Evolutionary conservation across 2,329 filamentous ascomycete species (phyloP), one percentile per base, ranked within the genome.

Genomic region (Exophiala viscosa): DNA sequence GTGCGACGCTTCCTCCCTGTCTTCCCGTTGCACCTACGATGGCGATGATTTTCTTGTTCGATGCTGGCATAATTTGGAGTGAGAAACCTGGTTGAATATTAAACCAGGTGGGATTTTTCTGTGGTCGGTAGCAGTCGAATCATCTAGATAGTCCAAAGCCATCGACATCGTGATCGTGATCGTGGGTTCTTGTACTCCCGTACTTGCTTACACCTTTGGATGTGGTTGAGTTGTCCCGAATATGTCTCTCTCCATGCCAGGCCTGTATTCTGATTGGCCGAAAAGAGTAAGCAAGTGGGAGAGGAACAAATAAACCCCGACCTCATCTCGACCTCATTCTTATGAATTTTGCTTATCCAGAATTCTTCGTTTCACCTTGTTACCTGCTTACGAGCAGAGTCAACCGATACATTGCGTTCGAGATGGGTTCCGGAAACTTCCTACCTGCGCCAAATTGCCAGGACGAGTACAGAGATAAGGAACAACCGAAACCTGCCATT

Each of bases 1-100:
- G 45, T 15, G 51, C 51, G 7, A 49, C 45, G 34, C 40, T 46
- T 8, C 45, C 45, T 17, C 51, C 51, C 13, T 54, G 51, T 41
- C 32, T 44, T 10, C 46, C 51, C 3, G 51, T 54, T 15, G 45
- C 51, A 11, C 51, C 51, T 33, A 54, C 51, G 7, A 54, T 36
- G 34, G 41, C 45, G 14, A 54, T 54, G 45, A 28, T 49, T 49
- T 53, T 49, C 45, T 47, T 52, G 11, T 31, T 35, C 13, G 23
- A 2, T 11, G 33, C 8, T 31, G 48, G 28, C 48, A 51, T 51
- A 18, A 20, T 18, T 11, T 5, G 5, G 6, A 9, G 11, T 36
- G 34, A 10, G 11, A 36, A 13, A 9, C 11, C 14, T 5, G 11
- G 34, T 36, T 5, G 5, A 36, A 10, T 5, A 15, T 36, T 10